A percentile compares a stretch with the other conserved stretches of the same genome.
Evolutionary conservation across 805 yeast species (phyloP).

Genomic region (Pichia cephalocereana): DNA sequence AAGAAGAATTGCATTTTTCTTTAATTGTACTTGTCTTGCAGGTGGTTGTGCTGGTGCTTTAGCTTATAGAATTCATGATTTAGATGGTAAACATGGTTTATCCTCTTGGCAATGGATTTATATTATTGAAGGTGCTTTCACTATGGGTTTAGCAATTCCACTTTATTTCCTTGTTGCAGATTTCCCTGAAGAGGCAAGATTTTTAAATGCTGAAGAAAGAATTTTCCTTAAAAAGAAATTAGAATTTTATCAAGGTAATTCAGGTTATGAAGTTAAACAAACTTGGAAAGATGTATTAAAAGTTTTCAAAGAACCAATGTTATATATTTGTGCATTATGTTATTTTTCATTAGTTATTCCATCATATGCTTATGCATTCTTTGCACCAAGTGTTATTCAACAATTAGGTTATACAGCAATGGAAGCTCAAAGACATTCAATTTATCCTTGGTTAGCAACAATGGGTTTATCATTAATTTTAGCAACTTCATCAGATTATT

Average conservation of each 20-base stretch:
- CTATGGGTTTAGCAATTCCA: slow-evolving; percentile 26
- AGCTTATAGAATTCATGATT: slow-evolving; percentile 53
- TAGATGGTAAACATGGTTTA: slow-evolving; percentile 37
- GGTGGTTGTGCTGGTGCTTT: slow-evolving; percentile 74
- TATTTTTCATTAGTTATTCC: slow-evolving; percentile 63
- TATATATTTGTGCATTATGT: slow-evolving; percentile 48
- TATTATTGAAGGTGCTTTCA: slow-evolving; percentile 30
- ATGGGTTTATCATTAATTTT: slow-evolving; percentile 54
- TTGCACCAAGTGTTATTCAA: slow-evolving; percentile 57
- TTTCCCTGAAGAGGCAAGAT: slow-evolving; percentile 63
- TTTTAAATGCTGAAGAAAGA: slow-evolving; percentile 41
- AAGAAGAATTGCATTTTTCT: slow-evolving; percentile 58
- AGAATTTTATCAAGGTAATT: slow-evolving; percentile 39
- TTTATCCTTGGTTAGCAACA: slow-evolving; percentile 77
- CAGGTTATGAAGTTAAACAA: slow-evolving; percentile 40
- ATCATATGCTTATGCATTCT: slow-evolving; percentile 66
- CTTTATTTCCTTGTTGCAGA: slow-evolving; percentile 47
- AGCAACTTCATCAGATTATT: slow-evolving; percentile 53
- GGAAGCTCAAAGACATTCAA: slow-evolving; percentile 69
- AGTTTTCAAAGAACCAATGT: slow-evolving; percentile 51
- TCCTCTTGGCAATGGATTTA: slow-evolving; percentile 39
- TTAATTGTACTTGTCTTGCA: slow-evolving; percentile 62
- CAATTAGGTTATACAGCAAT: slow-evolving; percentile 59
- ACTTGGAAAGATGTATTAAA: slow-evolving; percentile 34
- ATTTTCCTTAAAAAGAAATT: slow-evolving; percentile 49